Conservation (phyloP, 768 basidiomycete genomes). For the Sarcodon sp. region DNA sequence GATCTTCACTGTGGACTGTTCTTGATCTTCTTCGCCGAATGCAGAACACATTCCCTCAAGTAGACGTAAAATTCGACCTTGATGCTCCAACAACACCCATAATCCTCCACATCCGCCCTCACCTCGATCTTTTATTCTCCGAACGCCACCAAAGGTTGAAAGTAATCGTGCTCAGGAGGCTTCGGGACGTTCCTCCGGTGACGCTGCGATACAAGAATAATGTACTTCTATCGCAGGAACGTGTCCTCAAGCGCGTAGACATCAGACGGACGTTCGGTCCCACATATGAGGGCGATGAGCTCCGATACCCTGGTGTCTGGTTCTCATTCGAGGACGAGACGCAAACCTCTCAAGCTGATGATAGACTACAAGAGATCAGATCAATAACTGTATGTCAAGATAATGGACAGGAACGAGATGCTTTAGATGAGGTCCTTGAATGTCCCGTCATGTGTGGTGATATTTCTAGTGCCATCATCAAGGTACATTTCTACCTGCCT, state of each 20-base stretch:
- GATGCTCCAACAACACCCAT: slow-evolving; percentile 63
- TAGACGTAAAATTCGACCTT: slow-evolving; percentile 75
- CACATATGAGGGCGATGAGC: slow-evolving; percentile 66
- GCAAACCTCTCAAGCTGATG: slow-evolving; percentile 30
- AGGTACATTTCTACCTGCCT: slow-evolving; percentile 25
- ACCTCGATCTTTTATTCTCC: slow-evolving; percentile 79
- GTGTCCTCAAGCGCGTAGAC: slow-evolving; percentile 46
- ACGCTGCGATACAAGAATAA: slow-evolving; percentile 55
- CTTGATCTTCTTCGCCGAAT: slow-evolving; percentile 54
- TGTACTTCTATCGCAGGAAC: slow-evolving; percentile 46
- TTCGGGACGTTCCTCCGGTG: slow-evolving; percentile 57
- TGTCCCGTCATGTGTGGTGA: slow-evolving; percentile 64
- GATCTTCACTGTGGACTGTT: slow-evolving; percentile 67
- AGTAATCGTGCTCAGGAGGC: slow-evolving; percentile 59
- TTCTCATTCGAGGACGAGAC: slow-evolving; percentile 65
- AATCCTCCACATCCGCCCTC: slow-evolving; percentile 67
- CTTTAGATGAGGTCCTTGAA: slow-evolving; percentile 59
- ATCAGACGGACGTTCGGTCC: slow-evolving; percentile 73
- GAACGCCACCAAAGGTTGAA: slow-evolving; percentile 67
- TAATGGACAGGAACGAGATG: slow-evolving; percentile 42
- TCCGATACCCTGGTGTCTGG: slow-evolving; percentile 74
- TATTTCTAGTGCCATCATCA: slow-evolving; percentile 50
- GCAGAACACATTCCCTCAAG: slow-evolving; percentile 63
- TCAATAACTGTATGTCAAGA: slow-evolving; percentile 63
- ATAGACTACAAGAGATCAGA: slow-evolving; percentile 65